These are phyloP conservation scores for Acanthamoeba sp. DNA, from an alignment of 208 protist species.

Conservation along the genomic window DNA sequence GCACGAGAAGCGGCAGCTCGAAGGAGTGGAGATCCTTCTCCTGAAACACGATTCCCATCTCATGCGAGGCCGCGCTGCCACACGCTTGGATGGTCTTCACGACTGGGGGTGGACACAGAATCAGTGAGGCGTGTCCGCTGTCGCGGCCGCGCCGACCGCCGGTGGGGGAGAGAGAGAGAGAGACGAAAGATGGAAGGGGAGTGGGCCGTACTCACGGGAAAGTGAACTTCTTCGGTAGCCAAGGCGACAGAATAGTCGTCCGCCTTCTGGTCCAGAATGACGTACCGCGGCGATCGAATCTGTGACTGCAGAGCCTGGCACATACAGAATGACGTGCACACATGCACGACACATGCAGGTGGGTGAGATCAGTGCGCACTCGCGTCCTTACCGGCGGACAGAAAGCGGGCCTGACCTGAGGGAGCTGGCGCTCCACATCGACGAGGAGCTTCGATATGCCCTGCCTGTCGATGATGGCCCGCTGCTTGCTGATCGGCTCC, in stretches of 20 bases:
- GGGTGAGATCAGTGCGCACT: too few relatives aligned
- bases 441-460: slow-evolving; percentile 50
- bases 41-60: slow-evolving; percentile 80
- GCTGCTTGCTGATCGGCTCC: slow-evolving; percentile 52
- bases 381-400: not conserved
- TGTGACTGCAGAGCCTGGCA: not conserved
- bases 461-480: slow-evolving; percentile 59
- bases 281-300: slow-evolving; percentile 14
- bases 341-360: too few relatives aligned
- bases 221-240: not conserved
- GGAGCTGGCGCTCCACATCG: slow-evolving; percentile 36
- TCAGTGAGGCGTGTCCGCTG: too few relatives aligned
- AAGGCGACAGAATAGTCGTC: not conserved
- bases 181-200: not conserved
- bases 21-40: slow-evolving; percentile 69
- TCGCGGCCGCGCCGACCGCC: too few relatives aligned
- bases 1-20: slow-evolving; percentile 1
- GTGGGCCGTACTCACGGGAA: not conserved
- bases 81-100: slow-evolving; percentile 82
- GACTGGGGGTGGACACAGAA: too few relatives aligned
- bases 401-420: not conserved
- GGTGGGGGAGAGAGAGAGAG: not conserved
- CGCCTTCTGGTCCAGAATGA: not conserved
- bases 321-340: not conserved
- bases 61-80: slow-evolving; percentile 79